Evolutionary conservation across 2,329 filamentous ascomycete genomes (phyloP), one percentile per base, ranked within the genome.

Genomic region (Sarocladium kiliense): DNA sequence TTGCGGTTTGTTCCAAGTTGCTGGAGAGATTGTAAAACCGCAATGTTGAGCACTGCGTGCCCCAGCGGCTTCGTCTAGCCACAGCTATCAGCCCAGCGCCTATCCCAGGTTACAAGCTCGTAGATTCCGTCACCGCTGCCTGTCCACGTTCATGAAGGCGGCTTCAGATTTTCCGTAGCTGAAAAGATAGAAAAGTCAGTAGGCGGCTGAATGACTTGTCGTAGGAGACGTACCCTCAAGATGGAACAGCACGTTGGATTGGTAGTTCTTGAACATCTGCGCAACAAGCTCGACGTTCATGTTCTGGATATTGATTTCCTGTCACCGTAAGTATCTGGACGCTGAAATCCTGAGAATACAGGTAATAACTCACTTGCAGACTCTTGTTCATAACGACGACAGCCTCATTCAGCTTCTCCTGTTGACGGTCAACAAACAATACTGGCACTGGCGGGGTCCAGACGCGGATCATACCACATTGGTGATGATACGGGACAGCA

Each of bases 181-280:
- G 61, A 21, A 47, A 3, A 19, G 12, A n/a, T n/a, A n/a, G n/a
- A n/a, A n/a, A n/a, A n/a, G n/a, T n/a, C n/a, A n/a, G n/a, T n/a
- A n/a, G n/a, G n/a, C n/a, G n/a, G n/a, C n/a, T n/a, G n/a, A n/a
- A n/a, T n/a, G n/a, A n/a, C n/a, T n/a, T n/a, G n/a, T n/a, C n/a
- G n/a, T n/a, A n/a, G n/a, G n/a, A n/a, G n/a, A n/a, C 69, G 61
- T 77, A 95, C 94, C 94, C 85, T 97, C 94, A 5, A 99, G 80
- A 65, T 99, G 94, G 70, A 99, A 97, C 5, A 97, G 76, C 14
- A 97, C 93, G 64, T 97, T 99, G 11, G 91, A 96, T 71, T 97
- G 92, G 70, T 99, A 99, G 74, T 97, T 99, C 77, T 97, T 97
- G 79, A 97, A 99, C 94, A 99, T 99, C 68, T 97, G 93, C 1